Evolutionary conservation across 441 rosid species (phyloP), one percentile per base, ranked within the genome.

Genomic region (Sinapis alba): DNA sequence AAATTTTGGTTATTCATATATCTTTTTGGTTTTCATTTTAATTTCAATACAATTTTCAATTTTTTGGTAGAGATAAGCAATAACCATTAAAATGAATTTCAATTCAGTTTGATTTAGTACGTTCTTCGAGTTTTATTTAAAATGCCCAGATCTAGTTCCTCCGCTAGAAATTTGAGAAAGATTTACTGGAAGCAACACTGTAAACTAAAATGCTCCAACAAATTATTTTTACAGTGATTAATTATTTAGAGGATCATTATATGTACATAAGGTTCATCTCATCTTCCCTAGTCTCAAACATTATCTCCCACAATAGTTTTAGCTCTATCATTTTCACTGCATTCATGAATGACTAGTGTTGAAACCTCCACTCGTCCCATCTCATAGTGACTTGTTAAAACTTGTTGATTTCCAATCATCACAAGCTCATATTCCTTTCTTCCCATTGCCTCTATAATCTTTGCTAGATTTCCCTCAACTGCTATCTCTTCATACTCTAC

Each of bases 141-240:
- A 38, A 38, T 11, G 5, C 5, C 4, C 12, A 34, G 41, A 2
- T 13, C 27, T 2, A 34, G 97, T 94, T 41, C 98, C 85, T 1
- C 54, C 54, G 16, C 54, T 47, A 47, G 9, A 47, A 47, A 16
- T 47, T 47, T 47, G 54, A 15, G 54, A 47, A 16, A 96, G 95
- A 45, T 45, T 45, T 15, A 45, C 6, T 15, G 53, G 4, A 45
- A 45, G 53, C 20, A 45, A 45, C 9, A 15, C 2, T 45, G 53
- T 15, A 45, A 45, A 45, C 2, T 45, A 45, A 45, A 47, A 47
- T 47, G 0, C 54, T 47, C 20, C 54, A 16, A 2, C 20, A 7
- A 6, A 47, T 6, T 47, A 47, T 47, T 16, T 16, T 47, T 47
- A 47, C 54, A 47, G 54, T 16, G 54, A 3, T n/a, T 43, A n/a